phyloP scores from a whole-genome alignment of 2,329 filamentous ascomycete genomes.

The Plenodomus lindquistii region DNA sequence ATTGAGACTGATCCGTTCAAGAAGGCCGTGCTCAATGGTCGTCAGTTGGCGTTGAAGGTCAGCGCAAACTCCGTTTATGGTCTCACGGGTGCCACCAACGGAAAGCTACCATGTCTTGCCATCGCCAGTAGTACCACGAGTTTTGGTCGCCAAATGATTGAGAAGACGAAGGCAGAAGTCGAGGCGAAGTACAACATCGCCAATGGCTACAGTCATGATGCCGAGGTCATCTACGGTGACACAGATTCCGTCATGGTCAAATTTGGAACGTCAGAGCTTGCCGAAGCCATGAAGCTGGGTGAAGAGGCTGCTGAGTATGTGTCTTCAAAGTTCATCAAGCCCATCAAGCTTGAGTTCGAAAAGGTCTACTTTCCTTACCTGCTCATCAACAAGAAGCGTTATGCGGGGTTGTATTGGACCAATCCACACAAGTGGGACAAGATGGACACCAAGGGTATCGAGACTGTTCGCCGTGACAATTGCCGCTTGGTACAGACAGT shows the following conservation, averaged over 20 bases:
- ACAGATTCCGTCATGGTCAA: slow-evolving; percentile 99
- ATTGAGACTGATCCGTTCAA: slow-evolving; percentile 94
- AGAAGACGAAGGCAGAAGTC: slow-evolving; percentile 95
- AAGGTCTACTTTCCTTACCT: slow-evolving; percentile 99
- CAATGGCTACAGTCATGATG: slow-evolving; percentile 93
- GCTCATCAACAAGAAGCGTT: slow-evolving; percentile 99
- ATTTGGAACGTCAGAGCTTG: slow-evolving; percentile 86
- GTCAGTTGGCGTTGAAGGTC: slow-evolving; percentile 92
- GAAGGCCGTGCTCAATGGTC: slow-evolving; percentile 95
- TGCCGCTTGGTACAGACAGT: slow-evolving; percentile 94
- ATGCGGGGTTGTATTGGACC: slow-evolving; percentile 97
- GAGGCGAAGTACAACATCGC: slow-evolving; percentile 86
- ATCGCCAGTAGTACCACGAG: slow-evolving; percentile 97
- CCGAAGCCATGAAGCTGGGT: slow-evolving; percentile 92
- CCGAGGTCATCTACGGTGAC: slow-evolving; percentile 97
- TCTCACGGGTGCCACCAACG: slow-evolving; percentile 91
- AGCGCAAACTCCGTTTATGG: slow-evolving; percentile 98
- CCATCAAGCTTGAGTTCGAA: slow-evolving; percentile 98
- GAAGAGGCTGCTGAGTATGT: slow-evolving; percentile 88
- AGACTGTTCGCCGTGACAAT: slow-evolving; percentile 96
- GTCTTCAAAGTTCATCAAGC: slow-evolving; percentile 89
- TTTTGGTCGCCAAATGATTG: slow-evolving; percentile 98
- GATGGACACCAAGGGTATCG: slow-evolving; percentile 99
- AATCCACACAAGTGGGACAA: slow-evolving; percentile 94
- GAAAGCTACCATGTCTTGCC: slow-evolving; percentile 90